Evolutionary conservation across 345 rosid genomes (phyloP).

Genomic region (Salix exigua): DNA sequence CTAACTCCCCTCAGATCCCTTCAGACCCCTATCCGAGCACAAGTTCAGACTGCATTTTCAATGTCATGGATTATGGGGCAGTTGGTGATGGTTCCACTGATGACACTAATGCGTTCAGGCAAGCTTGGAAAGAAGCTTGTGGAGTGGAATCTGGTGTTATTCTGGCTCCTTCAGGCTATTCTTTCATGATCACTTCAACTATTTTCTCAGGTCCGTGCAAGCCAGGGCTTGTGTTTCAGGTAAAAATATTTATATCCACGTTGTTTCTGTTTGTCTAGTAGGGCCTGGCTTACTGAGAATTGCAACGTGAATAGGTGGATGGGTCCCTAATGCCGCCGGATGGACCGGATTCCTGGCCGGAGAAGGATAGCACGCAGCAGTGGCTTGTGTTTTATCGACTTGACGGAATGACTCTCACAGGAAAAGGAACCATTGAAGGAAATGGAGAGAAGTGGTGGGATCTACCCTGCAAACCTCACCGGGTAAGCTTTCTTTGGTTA

Average conservation of each 20-base stretch:
- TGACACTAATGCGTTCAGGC: constrained; percentile 71
- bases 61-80: constrained; percentile 74
- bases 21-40: constrained; percentile 63
- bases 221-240: constrained; percentile 78
- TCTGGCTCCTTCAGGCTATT: constrained; percentile 61
- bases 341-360: constrained; percentile 87
- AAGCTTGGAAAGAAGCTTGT: constrained; percentile 91
- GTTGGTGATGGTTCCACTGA: constrained; percentile 78
- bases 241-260: constrained; percentile 7
- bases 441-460: constrained; percentile 99
- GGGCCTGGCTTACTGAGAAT: neutral
- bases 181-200: constrained; percentile 73
- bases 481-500: constrained; percentile 40
- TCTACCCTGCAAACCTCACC: constrained; percentile 94
- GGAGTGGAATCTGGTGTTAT: constrained; percentile 59
- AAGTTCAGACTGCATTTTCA: constrained; percentile 39
- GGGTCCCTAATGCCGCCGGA: constrained; percentile 85
- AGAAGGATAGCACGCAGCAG: constrained; percentile 62
- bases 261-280: neutral
- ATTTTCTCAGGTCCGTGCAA: constrained; percentile 92
- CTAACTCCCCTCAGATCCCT: constrained; percentile 35
- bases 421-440: constrained; percentile 85
- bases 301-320: constrained; percentile 45
- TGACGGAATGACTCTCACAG: constrained; percentile 56
- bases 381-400: constrained; percentile 93